Conservation (phyloP, 1,284 basidiomycete species). For the Dichomitus squalens region DNA sequence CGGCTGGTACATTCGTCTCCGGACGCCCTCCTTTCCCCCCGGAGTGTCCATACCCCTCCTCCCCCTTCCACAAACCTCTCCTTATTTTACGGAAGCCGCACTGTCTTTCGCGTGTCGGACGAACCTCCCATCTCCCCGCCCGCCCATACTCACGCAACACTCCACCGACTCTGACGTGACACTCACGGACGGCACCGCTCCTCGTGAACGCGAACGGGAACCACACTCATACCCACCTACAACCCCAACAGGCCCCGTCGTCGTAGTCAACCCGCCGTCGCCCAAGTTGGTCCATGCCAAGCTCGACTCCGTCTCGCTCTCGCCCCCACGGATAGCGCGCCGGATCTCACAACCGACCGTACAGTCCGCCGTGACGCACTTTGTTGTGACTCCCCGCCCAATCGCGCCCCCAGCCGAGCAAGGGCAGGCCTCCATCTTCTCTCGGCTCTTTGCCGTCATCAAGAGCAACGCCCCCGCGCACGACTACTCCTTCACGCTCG, state of each 20-base stretch:
- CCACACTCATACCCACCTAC: slow-evolving; percentile 72
- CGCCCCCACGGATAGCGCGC: slow-evolving; percentile 1
- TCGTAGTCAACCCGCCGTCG: slow-evolving; percentile 46
- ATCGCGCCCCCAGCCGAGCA: slow-evolving; percentile 33
- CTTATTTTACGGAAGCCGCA: slow-evolving; percentile 60
- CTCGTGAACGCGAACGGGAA: not conserved
- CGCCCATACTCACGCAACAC: slow-evolving; percentile 18
- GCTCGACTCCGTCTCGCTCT: slow-evolving; percentile 36
- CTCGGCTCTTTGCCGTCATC: slow-evolving; percentile 57
- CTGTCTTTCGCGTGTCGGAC: slow-evolving; percentile 66
- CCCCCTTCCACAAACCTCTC: slow-evolving; percentile 56
- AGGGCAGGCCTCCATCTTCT: slow-evolving; percentile 47
- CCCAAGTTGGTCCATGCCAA: slow-evolving; percentile 43
- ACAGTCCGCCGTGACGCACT: slow-evolving; percentile 44
- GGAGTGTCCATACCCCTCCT: slow-evolving; percentile 65
- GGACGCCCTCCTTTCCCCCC: slow-evolving; percentile 64
- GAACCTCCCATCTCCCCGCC: slow-evolving; percentile 33
- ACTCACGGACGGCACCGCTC: slow-evolving; percentile 30
- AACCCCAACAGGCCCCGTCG: slow-evolving; percentile 37
- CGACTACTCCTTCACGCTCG: slow-evolving; percentile 67
- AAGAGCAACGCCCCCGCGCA: slow-evolving; percentile 60
- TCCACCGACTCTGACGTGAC: slow-evolving; percentile 37
- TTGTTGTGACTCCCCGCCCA: slow-evolving; percentile 60
- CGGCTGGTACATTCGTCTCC: slow-evolving; percentile 79
- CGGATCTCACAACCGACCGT: slow-evolving; percentile 1